Evolutionary conservation across 108 stramenopile species (phyloP), one percentile per base, ranked within the genome.

Genomic region (Parietichytrium sp.): DNA sequence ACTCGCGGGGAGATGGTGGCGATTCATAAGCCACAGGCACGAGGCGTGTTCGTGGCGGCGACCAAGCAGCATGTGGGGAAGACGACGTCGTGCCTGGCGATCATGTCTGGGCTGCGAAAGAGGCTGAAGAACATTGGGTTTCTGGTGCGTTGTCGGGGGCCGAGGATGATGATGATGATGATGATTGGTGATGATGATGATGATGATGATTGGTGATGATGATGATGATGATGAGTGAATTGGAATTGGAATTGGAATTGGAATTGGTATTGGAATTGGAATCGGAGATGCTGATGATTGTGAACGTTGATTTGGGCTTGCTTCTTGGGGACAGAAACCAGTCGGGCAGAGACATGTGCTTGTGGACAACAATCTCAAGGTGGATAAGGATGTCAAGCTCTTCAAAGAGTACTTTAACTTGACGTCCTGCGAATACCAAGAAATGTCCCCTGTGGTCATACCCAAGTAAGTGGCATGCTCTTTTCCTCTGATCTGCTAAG

Each of bases 61-160:
- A 98, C 95, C 4, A 87, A 90, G 81, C 96, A 98, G 82, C 97
- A 97, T 79, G 97, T 96, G 20, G 97, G 97, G 18, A 97, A 97
- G 86, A 97, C 97, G 4, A 95, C 94, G 3, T 91, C 88, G 18
- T 93, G 89, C 33, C 85, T 97, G 45, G 95, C 95, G 7, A 79
- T 97, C 13, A 89, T 93, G 84, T 91, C 91, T 38, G 97, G 97
- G 3, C 86, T 97, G 48, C 88, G 93, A 55, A 95, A 96, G 86
- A 85, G 94, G n/a, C n/a, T n/a, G n/a, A n/a, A n/a, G n/a, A n/a
- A n/a, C n/a, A n/a, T n/a, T n/a, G n/a, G n/a, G 12, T 85, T 84
- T 23, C 16, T 45, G 15, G 48, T 48, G 29, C 47, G 48, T 79
- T 20, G 25, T 15, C n/a, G n/a, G n/a, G n/a, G n/a, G 51, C 27